Evolutionary conservation across 2,329 filamentous ascomycete genomes (phyloP).

Genomic region (Fusarium sp.): DNA sequence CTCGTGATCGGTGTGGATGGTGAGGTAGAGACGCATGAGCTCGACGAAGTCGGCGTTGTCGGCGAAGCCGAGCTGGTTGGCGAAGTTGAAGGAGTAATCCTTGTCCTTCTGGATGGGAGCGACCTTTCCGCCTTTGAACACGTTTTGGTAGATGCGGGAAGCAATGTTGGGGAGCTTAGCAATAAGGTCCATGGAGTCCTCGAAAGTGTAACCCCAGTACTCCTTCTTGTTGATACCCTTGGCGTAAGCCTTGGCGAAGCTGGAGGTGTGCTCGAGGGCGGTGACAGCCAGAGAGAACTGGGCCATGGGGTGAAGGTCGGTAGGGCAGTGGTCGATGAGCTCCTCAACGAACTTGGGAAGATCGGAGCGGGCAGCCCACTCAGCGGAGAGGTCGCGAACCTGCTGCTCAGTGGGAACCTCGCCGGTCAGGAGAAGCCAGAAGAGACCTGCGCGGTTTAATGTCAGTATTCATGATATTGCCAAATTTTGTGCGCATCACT

Average conservation of each 20-base stretch:
- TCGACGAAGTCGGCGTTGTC: slow-evolving; percentile 97
- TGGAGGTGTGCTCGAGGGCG: slow-evolving; percentile 97
- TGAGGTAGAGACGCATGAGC: slow-evolving; percentile 98
- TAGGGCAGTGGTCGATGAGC: slow-evolving; percentile 99
- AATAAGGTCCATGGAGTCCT: slow-evolving; percentile 99
- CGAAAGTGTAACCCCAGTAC: slow-evolving; percentile 99
- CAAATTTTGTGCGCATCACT: background rate
- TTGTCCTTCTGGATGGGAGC: slow-evolving; percentile 96
- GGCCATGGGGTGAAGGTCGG: slow-evolving; percentile 98
- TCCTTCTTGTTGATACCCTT: slow-evolving; percentile 99
- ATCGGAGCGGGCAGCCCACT: slow-evolving; percentile 98
- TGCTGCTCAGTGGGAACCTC: slow-evolving; percentile 98
- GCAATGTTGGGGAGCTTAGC: slow-evolving; percentile 99
- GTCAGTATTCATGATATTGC: slow-evolving; percentile 19
- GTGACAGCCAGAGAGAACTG: slow-evolving; percentile 98
- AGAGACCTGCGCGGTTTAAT: slow-evolving; percentile 72
- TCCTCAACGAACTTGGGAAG: slow-evolving; percentile 98
- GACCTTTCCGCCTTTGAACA: slow-evolving; percentile 99
- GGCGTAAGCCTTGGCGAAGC: slow-evolving; percentile 98
- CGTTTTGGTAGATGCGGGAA: slow-evolving; percentile 98
- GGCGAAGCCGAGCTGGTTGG: slow-evolving; percentile 98
- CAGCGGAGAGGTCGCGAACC: slow-evolving; percentile 96
- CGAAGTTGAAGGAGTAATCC: slow-evolving; percentile 99
- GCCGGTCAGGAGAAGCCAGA: slow-evolving; percentile 98
- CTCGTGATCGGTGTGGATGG: slow-evolving; percentile 99